Conservation (phyloP, 768 basidiomycete genomes). For the Leccinum truebloodii region DNA sequence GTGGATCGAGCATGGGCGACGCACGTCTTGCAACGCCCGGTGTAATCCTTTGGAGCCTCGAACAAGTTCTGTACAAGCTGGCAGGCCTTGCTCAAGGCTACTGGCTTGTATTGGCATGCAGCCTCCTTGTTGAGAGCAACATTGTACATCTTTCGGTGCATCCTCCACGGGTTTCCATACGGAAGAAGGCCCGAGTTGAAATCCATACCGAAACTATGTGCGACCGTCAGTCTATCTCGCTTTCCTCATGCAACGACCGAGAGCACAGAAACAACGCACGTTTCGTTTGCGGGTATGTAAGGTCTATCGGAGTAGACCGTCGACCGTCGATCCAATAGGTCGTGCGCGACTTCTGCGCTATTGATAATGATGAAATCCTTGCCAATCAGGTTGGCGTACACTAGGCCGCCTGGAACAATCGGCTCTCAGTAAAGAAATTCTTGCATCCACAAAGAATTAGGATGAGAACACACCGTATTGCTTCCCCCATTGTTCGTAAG, state of each 20-base stretch:
- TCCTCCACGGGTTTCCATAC: slow-evolving; percentile 32
- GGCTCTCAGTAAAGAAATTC: not conserved
- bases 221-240: not conserved
- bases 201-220: slow-evolving; percentile 30
- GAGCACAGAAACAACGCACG: slow-evolving; percentile 8
- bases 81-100: slow-evolving; percentile 19
- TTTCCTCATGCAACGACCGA: not conserved
- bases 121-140: slow-evolving; percentile 20
- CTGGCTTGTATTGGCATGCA: slow-evolving; percentile 11
- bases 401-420: slow-evolving; percentile 19
- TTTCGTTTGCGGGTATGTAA: slow-evolving; percentile 19
- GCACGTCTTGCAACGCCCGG: slow-evolving; percentile 22
- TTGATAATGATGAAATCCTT: slow-evolving; percentile 32
- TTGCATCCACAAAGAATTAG: not conserved
- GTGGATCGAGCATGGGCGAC: slow-evolving; percentile 13
- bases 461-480: slow-evolving; percentile 26
- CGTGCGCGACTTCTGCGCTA: slow-evolving; percentile 21
- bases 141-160: slow-evolving; percentile 32
- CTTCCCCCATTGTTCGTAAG: slow-evolving; percentile 37
- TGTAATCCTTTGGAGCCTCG: slow-evolving; percentile 15
- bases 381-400: slow-evolving; percentile 29
- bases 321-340: slow-evolving; percentile 29
- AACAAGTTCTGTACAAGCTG: slow-evolving; percentile 28
- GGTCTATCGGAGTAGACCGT: slow-evolving; percentile 31
- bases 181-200: slow-evolving; percentile 31